phyloP scores from a whole-genome alignment of 352 stramenopile genomes.

The Phytopythium oedochilum region DNA sequence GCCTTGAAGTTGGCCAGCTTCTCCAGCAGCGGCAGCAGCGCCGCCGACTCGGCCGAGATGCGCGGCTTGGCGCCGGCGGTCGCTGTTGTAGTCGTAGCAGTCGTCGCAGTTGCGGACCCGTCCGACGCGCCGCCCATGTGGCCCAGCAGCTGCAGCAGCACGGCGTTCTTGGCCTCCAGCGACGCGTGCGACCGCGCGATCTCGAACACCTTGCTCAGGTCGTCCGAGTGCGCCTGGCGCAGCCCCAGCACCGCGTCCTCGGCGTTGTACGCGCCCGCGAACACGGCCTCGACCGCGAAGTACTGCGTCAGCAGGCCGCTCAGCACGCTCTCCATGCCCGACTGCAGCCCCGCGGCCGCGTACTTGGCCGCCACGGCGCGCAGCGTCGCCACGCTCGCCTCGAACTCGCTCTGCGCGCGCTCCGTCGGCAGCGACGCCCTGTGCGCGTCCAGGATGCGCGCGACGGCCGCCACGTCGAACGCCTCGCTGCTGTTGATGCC shows the following conservation, averaged over 20 bases:
- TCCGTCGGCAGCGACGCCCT: conserved; percentile 50
- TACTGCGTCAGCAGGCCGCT: conserved; percentile 81
- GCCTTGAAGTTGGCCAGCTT: conserved; percentile 85
- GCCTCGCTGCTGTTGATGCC: conserved; percentile 32
- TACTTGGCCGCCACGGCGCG: conserved; percentile 77
- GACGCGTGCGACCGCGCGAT: conserved; percentile 91
- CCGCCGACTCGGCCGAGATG: conserved; percentile 50
- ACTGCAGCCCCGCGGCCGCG: conserved; percentile 54
- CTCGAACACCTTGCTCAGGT: conserved; percentile 79
- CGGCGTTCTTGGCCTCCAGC: conserved; percentile 83
- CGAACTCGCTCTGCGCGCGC: conserved; percentile 64
- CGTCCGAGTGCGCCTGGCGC: conserved; percentile 88
- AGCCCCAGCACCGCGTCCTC: conserved; percentile 82
- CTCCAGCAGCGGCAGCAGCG: conserved; percentile 83
- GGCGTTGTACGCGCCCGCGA: conserved; percentile 72
- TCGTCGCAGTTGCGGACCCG: no score
- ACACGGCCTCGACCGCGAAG: conserved; percentile 69
- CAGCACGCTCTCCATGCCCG: conserved; percentile 55
- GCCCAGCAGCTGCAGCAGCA: conserved; percentile 67
- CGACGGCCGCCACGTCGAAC: conserved; percentile 56
- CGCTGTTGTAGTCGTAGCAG: no score
- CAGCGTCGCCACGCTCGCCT: conserved; percentile 59
- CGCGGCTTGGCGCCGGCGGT: conserved; percentile 27
- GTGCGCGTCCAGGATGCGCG: conserved; percentile 57
- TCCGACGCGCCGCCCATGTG: conserved; percentile 23